Conservation (phyloP, 2,329 filamentous ascomycete species). For the Fusarium gaditjirri region DNA sequence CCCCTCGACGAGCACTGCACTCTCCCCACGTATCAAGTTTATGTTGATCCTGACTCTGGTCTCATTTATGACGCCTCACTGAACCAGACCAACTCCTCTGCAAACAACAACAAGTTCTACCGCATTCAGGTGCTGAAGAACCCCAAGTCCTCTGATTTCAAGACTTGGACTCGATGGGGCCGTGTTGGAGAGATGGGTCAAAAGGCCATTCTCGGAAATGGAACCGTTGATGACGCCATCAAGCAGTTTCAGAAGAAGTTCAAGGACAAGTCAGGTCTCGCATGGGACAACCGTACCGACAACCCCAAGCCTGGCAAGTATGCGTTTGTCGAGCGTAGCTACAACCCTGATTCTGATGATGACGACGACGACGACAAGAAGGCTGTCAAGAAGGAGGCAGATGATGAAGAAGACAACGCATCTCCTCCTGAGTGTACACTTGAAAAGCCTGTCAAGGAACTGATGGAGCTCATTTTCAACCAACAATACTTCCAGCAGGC, state of each 20-base stretch:
- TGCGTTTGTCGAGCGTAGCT: slow-evolving; percentile 82
- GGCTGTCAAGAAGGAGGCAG: slow-evolving; percentile 50
- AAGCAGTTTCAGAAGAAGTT: slow-evolving; percentile 70
- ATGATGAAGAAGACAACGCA: slow-evolving; percentile 48
- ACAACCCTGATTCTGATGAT: slow-evolving; percentile 74
- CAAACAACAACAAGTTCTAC: slow-evolving; percentile 89
- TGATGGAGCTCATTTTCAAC: slow-evolving; percentile 89
- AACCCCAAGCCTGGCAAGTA: slow-evolving; percentile 76
- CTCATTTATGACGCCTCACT: slow-evolving; percentile 82
- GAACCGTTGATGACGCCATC: slow-evolving; percentile 56
- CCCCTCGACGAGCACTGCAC: slow-evolving; percentile 61
- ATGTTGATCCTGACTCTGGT: slow-evolving; percentile 69
- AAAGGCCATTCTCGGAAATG: slow-evolving; percentile 55
- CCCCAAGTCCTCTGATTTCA: slow-evolving; percentile 53
- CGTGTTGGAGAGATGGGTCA: slow-evolving; percentile 74
- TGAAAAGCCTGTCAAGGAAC: slow-evolving; percentile 66
- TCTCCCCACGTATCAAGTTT: slow-evolving; percentile 61
- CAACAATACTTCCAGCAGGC: slow-evolving; percentile 73
- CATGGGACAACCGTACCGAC: slow-evolving; percentile 63
- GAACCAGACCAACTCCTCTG: slow-evolving; percentile 77
- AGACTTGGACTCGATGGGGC: slow-evolving; percentile 83
- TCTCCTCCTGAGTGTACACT: slow-evolving; percentile 66
- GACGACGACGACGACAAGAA: slow-evolving; percentile 56
- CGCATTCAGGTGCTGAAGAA: slow-evolving; percentile 71
- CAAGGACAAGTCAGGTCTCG: slow-evolving; percentile 68